Evolutionary conservation across 1,284 basidiomycete genomes (phyloP).

Genomic region (Fomitopsis betulina): DNA sequence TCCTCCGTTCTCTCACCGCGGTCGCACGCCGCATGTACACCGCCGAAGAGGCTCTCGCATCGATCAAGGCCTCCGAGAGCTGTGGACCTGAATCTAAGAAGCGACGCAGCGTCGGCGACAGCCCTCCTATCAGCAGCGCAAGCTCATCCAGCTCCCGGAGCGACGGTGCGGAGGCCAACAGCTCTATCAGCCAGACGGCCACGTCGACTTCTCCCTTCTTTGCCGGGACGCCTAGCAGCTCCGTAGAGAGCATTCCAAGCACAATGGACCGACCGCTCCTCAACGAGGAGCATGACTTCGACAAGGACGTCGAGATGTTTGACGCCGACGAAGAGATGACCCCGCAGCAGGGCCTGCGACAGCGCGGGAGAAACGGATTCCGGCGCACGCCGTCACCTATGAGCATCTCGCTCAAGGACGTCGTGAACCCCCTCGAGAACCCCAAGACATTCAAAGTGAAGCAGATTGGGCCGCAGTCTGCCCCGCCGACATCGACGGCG

Average conservation of each 20-base stretch:
- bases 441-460: slow-evolving; percentile 14
- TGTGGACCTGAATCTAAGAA: slow-evolving; percentile 46
- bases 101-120: slow-evolving; percentile 43
- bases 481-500: slow-evolving; percentile 35
- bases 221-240: slow-evolving; percentile 24
- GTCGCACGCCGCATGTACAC: slow-evolving; percentile 57
- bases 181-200: slow-evolving; percentile 14
- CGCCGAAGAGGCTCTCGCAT: slow-evolving; percentile 47
- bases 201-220: slow-evolving; percentile 24
- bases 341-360: slow-evolving; percentile 3
- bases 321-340: slow-evolving; percentile 18
- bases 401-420: slow-evolving; percentile 39
- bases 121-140: slow-evolving; percentile 20
- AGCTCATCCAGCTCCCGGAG: slow-evolving; percentile 18
- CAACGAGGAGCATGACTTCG: not conserved
- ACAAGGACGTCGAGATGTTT: slow-evolving; percentile 26
- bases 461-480: slow-evolving; percentile 31
- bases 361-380: slow-evolving; percentile 9
- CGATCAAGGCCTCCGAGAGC: slow-evolving; percentile 34
- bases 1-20: slow-evolving; percentile 50
- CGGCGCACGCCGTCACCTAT: slow-evolving; percentile 27
- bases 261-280: slow-evolving; percentile 21
- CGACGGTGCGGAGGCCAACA: slow-evolving; percentile 20
- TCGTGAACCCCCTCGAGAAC: slow-evolving; percentile 34
- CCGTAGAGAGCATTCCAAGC: slow-evolving; percentile 39